phyloP scores from a whole-genome alignment of 169 alveolate genomes.

The Plasmodium blacklocki region DNA sequence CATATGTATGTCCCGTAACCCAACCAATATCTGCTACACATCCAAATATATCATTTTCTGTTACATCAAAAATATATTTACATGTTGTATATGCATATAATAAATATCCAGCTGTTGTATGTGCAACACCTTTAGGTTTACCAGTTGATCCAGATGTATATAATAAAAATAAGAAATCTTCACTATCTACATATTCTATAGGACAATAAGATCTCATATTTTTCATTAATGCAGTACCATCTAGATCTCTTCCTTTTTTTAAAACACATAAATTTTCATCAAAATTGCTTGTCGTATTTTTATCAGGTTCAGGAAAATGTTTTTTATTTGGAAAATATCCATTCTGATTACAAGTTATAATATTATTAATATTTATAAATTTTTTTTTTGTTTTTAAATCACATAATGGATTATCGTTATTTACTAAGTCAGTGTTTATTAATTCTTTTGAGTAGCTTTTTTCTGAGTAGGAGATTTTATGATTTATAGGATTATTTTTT shows the following conservation, averaged over 20 bases:
- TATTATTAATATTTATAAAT: too few relatives aligned
- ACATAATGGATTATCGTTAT: too few relatives aligned
- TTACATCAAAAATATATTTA: slow-evolving; percentile 91
- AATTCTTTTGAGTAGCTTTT: too few relatives aligned
- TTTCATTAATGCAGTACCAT: slow-evolving; percentile 89
- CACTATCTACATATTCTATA: slow-evolving; percentile 94
- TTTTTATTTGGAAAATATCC: too few relatives aligned
- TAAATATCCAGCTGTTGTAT: slow-evolving; percentile 94
- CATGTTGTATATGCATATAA: slow-evolving; percentile 92
- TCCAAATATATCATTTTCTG: slow-evolving; percentile 92
- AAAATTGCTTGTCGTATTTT: slow-evolving; percentile 12
- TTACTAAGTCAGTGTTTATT: too few relatives aligned
- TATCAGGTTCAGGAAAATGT: too few relatives aligned
- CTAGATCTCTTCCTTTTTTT: slow-evolving; percentile 86
- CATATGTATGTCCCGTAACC: slow-evolving; percentile 98
- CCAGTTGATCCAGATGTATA: slow-evolving; percentile 99
- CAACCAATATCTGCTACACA: slow-evolving; percentile 98
- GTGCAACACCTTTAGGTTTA: slow-evolving; percentile 96
- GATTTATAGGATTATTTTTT: too few relatives aligned
- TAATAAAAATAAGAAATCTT: slow-evolving; percentile 93
- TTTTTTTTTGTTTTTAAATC: too few relatives aligned
- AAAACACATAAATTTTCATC: slow-evolving; percentile 77
- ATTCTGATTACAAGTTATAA: too few relatives aligned
- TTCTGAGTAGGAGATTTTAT: too few relatives aligned
- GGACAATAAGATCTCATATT: slow-evolving; percentile 93